Percentiles rank a stretch among this genome's conserved stretches.
Conservation (phyloP, 257 asterid species). For the Solanum medicagineum region DNA sequence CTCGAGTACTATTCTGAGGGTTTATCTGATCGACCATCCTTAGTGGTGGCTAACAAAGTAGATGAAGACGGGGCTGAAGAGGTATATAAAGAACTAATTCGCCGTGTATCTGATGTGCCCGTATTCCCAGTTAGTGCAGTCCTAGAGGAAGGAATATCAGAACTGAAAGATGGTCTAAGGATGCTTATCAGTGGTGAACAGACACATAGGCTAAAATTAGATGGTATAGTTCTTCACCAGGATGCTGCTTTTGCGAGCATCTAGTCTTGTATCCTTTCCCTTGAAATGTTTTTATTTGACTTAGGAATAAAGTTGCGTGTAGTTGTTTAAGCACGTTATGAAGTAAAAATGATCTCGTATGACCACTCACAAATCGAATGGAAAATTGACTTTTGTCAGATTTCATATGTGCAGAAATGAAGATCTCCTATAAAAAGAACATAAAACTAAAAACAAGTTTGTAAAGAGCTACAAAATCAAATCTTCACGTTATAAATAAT, state of each 20-base stretch:
- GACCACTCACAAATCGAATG: background rate
- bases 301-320: background rate
- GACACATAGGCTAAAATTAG: slow-evolving; percentile 21
- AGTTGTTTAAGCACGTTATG: background rate
- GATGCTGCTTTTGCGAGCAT: background rate
- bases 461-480: background rate
- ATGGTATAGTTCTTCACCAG: slow-evolving; percentile 31
- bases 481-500: background rate
- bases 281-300: background rate
- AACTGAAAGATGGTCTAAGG: slow-evolving; percentile 60
- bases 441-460: too few relatives aligned
- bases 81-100: slow-evolving; percentile 49
- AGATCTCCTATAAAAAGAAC: background rate
- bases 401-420: background rate
- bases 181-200: slow-evolving; percentile 57
- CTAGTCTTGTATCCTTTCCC: background rate
- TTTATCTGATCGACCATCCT: slow-evolving; percentile 49
- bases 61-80: slow-evolving; percentile 77
- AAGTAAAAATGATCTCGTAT: background rate
- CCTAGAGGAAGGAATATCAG: slow-evolving; percentile 62
- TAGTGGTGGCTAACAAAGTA: slow-evolving; percentile 78
- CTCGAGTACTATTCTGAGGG: slow-evolving; percentile 65
- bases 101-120: slow-evolving; percentile 43
- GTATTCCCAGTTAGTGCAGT: slow-evolving; percentile 88
- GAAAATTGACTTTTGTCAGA: background rate